Conservation (phyloP, 179 eudicot species). For the Sideroxylon spinosum region DNA sequence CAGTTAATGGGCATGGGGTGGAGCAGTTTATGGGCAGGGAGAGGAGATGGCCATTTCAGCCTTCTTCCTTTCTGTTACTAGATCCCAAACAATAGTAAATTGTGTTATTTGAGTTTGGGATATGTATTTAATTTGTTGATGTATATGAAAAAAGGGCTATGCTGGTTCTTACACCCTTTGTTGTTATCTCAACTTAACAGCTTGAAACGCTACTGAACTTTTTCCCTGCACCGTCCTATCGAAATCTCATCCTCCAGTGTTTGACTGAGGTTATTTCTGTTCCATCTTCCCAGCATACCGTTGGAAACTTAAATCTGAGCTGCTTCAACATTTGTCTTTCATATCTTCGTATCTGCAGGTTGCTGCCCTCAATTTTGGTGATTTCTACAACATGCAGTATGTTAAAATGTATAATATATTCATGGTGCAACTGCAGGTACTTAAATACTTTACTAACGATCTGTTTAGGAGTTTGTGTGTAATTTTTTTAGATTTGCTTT, state of each 20-base stretch:
- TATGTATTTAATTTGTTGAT: background rate
- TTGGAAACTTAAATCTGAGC: background rate
- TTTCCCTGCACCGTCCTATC: slow-evolving; percentile 75
- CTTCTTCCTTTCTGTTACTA: background rate
- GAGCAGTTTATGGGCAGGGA: background rate
- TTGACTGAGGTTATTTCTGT: slow-evolving; percentile 66
- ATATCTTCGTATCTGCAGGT: slow-evolving; percentile 46
- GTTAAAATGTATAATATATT: slow-evolving; percentile 79
- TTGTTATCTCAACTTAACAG: slow-evolving; percentile 34
- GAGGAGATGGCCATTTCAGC: background rate
- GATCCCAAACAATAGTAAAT: background rate
- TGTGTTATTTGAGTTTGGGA: background rate
- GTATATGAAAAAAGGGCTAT: background rate
- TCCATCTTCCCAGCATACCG: background rate
- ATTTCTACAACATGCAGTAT: slow-evolving; percentile 73
- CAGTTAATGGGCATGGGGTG: background rate
- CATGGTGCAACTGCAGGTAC: slow-evolving; percentile 91
- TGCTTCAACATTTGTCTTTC: background rate
- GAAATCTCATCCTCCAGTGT: slow-evolving; percentile 94
- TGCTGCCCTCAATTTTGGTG: slow-evolving; percentile 89
- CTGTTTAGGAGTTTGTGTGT: background rate
- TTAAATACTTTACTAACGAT: background rate
- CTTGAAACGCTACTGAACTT: slow-evolving; percentile 85
- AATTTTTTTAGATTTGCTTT: background rate
- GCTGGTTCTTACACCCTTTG: slow-evolving; percentile 4